Evolutionary conservation across 352 stramenopile genomes (phyloP).

Genomic region (Phytophthora fragariaefolia): DNA sequence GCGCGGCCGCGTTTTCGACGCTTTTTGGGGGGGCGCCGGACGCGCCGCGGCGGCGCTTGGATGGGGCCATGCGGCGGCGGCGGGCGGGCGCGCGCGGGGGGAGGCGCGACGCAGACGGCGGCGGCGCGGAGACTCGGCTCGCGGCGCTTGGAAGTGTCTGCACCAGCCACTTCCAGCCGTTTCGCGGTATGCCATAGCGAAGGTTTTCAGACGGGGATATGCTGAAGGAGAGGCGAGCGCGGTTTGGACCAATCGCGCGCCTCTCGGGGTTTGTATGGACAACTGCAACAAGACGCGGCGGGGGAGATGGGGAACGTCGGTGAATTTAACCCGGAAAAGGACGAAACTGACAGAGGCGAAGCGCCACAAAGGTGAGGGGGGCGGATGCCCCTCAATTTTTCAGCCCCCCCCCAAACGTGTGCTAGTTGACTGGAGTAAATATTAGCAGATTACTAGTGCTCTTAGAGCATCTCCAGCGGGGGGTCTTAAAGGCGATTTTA

Average conservation of each 20-base stretch:
- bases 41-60: slow-evolving; percentile 42
- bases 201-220: neutral
- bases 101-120: neutral
- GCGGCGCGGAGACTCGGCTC: no score
- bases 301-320: no score
- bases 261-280: neutral
- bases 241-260: neutral
- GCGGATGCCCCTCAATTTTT: no score
- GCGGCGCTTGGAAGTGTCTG: neutral
- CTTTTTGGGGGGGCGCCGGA: slow-evolving; percentile 25
- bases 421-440: no score
- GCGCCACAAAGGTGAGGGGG: no score
- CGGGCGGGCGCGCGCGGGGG: no score
- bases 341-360: no score
- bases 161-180: neutral
- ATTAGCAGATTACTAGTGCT: no score
- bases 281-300: slow-evolving; percentile 1
- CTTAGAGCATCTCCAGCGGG: no score
- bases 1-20: slow-evolving; percentile 7
- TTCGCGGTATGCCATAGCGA: neutral
- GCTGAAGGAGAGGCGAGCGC: neutral
- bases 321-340: no score
- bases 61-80: slow-evolving; percentile 38
- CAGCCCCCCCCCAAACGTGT: no score
- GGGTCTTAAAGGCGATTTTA: no score